These are phyloP conservation scores for Apocynum venetum DNA, from an alignment of 257 asterid genomes.

Conservation along the genomic window DNA sequence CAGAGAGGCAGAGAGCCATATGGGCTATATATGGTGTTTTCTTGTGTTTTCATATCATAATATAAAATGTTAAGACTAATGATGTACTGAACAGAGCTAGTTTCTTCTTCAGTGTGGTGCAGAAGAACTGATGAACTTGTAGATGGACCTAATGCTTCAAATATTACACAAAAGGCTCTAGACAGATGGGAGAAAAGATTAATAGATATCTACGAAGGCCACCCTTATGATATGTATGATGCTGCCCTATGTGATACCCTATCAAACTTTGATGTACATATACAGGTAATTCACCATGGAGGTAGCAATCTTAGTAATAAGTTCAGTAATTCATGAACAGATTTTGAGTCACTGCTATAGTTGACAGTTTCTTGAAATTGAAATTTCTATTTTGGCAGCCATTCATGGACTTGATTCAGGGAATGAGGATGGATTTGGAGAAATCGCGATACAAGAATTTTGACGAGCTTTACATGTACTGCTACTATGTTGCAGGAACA, in stretches of 20 bases:
- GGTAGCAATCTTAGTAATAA: background rate
- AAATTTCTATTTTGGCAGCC: background rate
- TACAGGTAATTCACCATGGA: background rate
- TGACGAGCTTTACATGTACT: background rate
- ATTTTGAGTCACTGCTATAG: background rate
- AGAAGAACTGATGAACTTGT: conserved; percentile 19
- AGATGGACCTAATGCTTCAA: conserved; percentile 17
- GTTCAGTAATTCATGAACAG: background rate
- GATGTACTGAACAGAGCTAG: background rate
- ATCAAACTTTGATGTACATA: background rate
- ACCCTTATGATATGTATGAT: conserved; percentile 4
- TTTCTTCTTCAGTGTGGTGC: background rate
- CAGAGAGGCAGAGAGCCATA: conserved; percentile 11
- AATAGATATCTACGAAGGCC: background rate
- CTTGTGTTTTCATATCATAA: background rate
- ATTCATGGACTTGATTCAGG: background rate
- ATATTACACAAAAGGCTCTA: conserved; percentile 2
- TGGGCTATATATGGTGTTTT: conserved; percentile 12
- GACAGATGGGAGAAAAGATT: conserved; percentile 10
- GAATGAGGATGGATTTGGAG: conserved; percentile 1
- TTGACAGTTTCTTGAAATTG: background rate
- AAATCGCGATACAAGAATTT: background rate
- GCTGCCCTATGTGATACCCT: background rate
- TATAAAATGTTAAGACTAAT: background rate
- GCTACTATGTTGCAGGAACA: background rate